Evolutionary conservation across 257 asterid genomes (phyloP).

Genomic region (Plectranthus barbatus): DNA sequence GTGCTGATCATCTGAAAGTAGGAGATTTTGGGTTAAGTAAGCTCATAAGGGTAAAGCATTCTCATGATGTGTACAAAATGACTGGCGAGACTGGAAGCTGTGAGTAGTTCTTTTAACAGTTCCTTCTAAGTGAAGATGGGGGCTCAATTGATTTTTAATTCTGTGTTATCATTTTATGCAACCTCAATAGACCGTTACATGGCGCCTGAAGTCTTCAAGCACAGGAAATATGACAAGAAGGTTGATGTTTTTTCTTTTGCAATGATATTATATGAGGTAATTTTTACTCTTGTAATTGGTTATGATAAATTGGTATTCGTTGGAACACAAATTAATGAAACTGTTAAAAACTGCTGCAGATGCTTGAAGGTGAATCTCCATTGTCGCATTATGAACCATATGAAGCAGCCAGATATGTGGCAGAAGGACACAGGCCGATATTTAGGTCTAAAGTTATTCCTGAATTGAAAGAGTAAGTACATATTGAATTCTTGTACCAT

Average conservation of each 20-base stretch:
- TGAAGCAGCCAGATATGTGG: slow-evolving; percentile 84
- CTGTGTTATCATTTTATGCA: slow-evolving; percentile 9
- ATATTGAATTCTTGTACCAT: background rate
- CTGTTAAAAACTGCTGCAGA: slow-evolving; percentile 43
- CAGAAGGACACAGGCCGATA: slow-evolving; percentile 91
- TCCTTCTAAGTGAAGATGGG: background rate
- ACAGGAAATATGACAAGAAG: slow-evolving; percentile 91
- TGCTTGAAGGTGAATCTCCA: slow-evolving; percentile 99
- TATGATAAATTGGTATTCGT: background rate
- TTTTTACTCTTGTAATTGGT: slow-evolving; percentile 3
- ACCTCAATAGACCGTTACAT: slow-evolving; percentile 72
- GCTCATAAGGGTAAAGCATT: slow-evolving; percentile 77
- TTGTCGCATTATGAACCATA: slow-evolving; percentile 77
- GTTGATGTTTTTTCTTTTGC: slow-evolving; percentile 98
- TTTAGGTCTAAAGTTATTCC: slow-evolving; percentile 66
- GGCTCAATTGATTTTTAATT: background rate
- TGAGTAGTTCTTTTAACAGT: slow-evolving; percentile 32
- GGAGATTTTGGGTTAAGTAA: slow-evolving; percentile 98
- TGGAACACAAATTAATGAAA: slow-evolving; percentile 6
- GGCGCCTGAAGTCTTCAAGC: slow-evolving; percentile 99
- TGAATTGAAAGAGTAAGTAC: slow-evolving; percentile 81
- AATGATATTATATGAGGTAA: slow-evolving; percentile 94
- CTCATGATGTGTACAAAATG: slow-evolving; percentile 93
- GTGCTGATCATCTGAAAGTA: slow-evolving; percentile 94
- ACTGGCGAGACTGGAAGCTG: slow-evolving; percentile 99